Evolutionary conservation across 1,284 basidiomycete species (phyloP), one percentile per base, ranked within the genome.

Genomic region (Sanghuangporus sanghuang): DNA sequence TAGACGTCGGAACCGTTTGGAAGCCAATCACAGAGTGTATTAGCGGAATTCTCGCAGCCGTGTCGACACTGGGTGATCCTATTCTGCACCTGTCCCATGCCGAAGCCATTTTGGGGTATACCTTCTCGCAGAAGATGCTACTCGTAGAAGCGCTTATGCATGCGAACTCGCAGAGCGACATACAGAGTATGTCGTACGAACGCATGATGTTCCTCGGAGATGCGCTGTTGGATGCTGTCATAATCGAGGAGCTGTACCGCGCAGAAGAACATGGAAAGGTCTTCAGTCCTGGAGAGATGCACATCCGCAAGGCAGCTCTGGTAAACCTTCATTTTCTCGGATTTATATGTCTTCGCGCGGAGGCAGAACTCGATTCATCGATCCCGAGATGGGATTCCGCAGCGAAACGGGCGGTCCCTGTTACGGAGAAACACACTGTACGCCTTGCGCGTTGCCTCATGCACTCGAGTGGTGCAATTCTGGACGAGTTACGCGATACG

Each of bases 191-290:
- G 6, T 92, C 89, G 7, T 93, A 93, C 71, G 90, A 94, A 70
- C 81, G 92, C 14, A 83, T 93, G 75, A 91, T 94, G 69, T 93
- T 93, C 70, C 81, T 93, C 0, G 92, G 92, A 1, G 92, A 93
- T 69, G 83, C 85, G 0, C 81, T 89, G 0, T 78, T 78, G 32
- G 77, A 79, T 67, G 88, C 89, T 83, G 72, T 90, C 52, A 84
- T 90, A 59, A 86, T 82, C 11, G 82, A 90, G 67, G 83, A 79
- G 68, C 74, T 91, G 5, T 91, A 86, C 71, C 81, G 78, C 55
- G 84, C 81, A 1, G 79, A 82, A 0, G 85, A 82, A 7, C 79
- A 83, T 0, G 85, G 82, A 6, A 88, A 85, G 72, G 70, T 81
- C 14, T 90, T 88, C 68, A 76, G 78, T 38, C 89, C 89, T 0